Conservation (phyloP, 345 rosid genomes). For the Salix purpurea region DNA sequence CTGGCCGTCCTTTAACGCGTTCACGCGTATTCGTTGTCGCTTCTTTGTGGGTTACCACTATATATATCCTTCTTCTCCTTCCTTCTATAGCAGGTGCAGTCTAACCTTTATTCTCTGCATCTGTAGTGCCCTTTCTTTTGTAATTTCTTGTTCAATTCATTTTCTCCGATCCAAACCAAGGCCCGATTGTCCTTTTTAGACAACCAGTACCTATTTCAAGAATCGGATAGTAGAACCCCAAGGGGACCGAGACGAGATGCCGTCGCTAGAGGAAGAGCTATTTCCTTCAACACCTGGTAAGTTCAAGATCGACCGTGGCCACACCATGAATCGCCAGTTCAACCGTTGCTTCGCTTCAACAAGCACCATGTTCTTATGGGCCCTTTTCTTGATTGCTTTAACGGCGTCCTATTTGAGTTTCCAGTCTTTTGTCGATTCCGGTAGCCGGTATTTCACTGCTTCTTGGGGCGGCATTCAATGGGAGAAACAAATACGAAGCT, state of each 20-base stretch:
- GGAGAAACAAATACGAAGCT: slow-evolving; percentile 27
- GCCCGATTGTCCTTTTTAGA: not conserved
- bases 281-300: slow-evolving; percentile 92
- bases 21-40: slow-evolving; percentile 51
- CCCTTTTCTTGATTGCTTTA: slow-evolving; percentile 75
- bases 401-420: slow-evolving; percentile 84
- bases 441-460: slow-evolving; percentile 34
- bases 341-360: slow-evolving; percentile 82
- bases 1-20: slow-evolving; percentile 52
- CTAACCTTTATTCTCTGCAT: slow-evolving; percentile 37
- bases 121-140: slow-evolving; percentile 10
- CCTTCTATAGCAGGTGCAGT: slow-evolving; percentile 48
- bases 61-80: slow-evolving; percentile 33
- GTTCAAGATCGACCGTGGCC: slow-evolving; percentile 61
- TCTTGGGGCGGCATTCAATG: slow-evolving; percentile 31
- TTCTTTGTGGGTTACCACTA: slow-evolving; percentile 30
- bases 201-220: not conserved
- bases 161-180: not conserved
- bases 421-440: slow-evolving; percentile 65
- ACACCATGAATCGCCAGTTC: slow-evolving; percentile 54
- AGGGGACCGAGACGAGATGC: slow-evolving; percentile 36
- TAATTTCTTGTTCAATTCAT: not conserved
- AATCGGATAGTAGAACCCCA: not conserved
- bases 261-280: slow-evolving; percentile 65
- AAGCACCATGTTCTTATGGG: slow-evolving; percentile 88